Conservation (phyloP, 106 monocot species). For the Narthecium ossifragum region DNA sequence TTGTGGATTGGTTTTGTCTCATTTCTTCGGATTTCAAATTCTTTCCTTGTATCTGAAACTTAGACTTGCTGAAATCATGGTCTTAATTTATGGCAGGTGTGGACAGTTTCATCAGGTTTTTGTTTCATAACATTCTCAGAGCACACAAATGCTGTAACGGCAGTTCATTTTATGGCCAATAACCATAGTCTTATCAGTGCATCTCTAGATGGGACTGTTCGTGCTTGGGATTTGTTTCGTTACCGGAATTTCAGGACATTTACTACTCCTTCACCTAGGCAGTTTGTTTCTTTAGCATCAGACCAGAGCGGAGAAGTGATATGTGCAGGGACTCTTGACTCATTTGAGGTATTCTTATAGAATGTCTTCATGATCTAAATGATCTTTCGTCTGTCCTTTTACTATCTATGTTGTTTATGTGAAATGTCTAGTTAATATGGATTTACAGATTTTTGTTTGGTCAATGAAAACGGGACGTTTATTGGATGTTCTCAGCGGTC, state of each 20-base stretch:
- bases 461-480: constrained; percentile 94
- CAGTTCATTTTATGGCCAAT: constrained; percentile 78
- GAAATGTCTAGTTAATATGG: neutral
- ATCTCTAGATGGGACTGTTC: constrained; percentile 93
- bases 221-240: constrained; percentile 96
- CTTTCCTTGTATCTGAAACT: too few relatives aligned
- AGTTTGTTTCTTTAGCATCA: constrained; percentile 88
- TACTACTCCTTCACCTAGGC: constrained; percentile 84
- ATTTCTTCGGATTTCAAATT: too few relatives aligned
- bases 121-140: constrained; percentile 97
- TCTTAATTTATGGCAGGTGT: constrained; percentile 57
- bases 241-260: constrained; percentile 96
- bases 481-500: constrained; percentile 89
- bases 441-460: constrained; percentile 91
- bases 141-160: constrained; percentile 96
- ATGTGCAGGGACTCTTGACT: constrained; percentile 97
- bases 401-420: too few relatives aligned
- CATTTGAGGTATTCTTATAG: constrained; percentile 98
- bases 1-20: too few relatives aligned
- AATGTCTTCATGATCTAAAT: too few relatives aligned
- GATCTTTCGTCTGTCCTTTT: too few relatives aligned
- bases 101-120: constrained; percentile 93
- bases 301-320: constrained; percentile 96
- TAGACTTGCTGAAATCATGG: neutral
- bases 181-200: constrained; percentile 93